Percentiles rank a stretch among this genome's conserved stretches.
Evolutionary conservation across 148 eudicot genomes (phyloP).

Genomic region (Polygonum aviculare): DNA sequence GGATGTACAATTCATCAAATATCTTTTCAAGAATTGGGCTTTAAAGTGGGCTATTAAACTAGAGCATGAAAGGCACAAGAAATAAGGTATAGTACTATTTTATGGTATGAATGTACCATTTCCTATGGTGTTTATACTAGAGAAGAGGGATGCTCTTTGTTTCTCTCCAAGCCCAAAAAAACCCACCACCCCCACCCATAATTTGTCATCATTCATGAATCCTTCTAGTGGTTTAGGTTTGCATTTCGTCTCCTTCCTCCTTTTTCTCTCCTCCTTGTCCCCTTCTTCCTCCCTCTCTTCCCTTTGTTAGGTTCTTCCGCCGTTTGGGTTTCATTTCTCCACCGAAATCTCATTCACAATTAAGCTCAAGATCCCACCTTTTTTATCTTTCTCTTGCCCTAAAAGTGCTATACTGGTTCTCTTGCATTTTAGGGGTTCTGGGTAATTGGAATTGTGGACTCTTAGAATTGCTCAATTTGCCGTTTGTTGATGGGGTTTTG

Average conservation of each 20-base stretch:
- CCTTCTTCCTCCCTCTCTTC: slow-evolving; percentile 32
- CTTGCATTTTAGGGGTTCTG: slow-evolving; percentile 6
- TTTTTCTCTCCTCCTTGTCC: slow-evolving; percentile 21
- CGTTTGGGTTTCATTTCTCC: slow-evolving; percentile 29
- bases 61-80: no score
- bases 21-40: no score
- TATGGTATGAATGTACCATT: no score
- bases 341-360: slow-evolving; percentile 12
- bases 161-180: neutral
- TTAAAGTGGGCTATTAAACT: no score
- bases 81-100: no score
- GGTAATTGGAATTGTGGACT: neutral
- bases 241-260: slow-evolving; percentile 14
- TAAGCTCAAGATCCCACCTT: neutral
- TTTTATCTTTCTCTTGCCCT: neutral
- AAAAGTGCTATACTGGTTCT: slow-evolving; percentile 2
- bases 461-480: no score
- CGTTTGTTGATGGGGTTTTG: no score
- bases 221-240: slow-evolving; percentile 57
- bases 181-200: slow-evolving; percentile 15
- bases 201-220: slow-evolving; percentile 11
- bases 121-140: neutral
- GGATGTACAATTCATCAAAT: no score
- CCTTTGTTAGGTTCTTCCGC: slow-evolving; percentile 44
- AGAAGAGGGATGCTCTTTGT: slow-evolving; percentile 1